phyloP scores from a whole-genome alignment of 495 filamentous ascomycete genomes.

The Penicillium paradoxum region DNA sequence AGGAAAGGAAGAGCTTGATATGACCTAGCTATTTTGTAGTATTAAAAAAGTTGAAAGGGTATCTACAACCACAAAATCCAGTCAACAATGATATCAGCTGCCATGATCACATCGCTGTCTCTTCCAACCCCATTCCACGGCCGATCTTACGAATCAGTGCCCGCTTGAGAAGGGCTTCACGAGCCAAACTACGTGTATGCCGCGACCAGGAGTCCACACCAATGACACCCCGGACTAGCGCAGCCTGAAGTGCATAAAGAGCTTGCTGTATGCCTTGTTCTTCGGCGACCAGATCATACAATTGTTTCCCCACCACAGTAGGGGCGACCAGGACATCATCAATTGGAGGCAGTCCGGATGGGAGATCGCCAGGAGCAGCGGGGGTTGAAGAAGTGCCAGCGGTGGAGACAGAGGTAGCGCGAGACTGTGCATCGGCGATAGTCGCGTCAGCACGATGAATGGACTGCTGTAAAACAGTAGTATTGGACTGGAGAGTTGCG shows the following conservation, averaged over 20 bases:
- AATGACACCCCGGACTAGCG: conserved; percentile 75
- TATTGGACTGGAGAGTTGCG: conserved; percentile 67
- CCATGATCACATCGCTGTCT: conserved; percentile 9
- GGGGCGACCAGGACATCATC: conserved; percentile 92
- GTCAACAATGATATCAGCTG: neutral
- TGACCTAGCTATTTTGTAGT: neutral
- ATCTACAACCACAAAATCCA: conserved; percentile 9
- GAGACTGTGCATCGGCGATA: conserved; percentile 57
- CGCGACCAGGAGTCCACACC: conserved; percentile 74
- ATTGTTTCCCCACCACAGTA: conserved; percentile 85
- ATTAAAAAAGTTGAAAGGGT: conserved; percentile 6
- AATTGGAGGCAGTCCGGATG: conserved; percentile 56
- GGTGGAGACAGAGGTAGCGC: conserved; percentile 36
- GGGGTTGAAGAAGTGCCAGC: conserved; percentile 21
- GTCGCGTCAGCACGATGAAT: conserved; percentile 75
- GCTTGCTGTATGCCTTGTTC: conserved; percentile 79
- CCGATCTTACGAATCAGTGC: conserved; percentile 86
- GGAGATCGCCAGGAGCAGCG: conserved; percentile 7
- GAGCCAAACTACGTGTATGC: conserved; percentile 73
- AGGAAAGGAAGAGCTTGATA: neutral
- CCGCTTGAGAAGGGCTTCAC: conserved; percentile 89
- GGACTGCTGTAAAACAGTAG: conserved; percentile 66
- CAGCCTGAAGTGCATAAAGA: conserved; percentile 77
- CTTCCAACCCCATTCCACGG: conserved; percentile 68
- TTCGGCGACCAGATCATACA: conserved; percentile 83